Conservation (phyloP, 2,329 filamentous ascomycete species). For the Parafenestella ontariensis region DNA sequence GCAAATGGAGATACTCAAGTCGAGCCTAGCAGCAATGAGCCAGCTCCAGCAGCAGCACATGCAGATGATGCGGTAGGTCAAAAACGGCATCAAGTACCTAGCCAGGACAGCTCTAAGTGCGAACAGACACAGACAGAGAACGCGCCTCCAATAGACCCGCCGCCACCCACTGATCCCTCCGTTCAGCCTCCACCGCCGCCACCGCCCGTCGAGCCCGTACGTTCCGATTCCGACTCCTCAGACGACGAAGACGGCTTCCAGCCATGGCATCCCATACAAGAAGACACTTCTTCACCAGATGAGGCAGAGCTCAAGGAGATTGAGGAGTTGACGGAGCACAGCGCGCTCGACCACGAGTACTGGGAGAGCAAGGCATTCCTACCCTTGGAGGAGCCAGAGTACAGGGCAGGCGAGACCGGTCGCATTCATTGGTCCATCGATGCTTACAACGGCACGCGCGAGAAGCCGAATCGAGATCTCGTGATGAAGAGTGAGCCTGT, state of each 20-base stretch:
- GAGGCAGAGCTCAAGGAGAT: constrained; percentile 67
- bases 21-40: constrained; percentile 14
- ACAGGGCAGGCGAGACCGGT: constrained; percentile 60
- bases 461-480: constrained; percentile 64
- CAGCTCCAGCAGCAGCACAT: constrained; percentile 6
- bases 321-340: constrained; percentile 58
- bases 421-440: constrained; percentile 66
- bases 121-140: constrained; percentile 20
- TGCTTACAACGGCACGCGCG: constrained; percentile 66
- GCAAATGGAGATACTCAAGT: constrained; percentile 14
- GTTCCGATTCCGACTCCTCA: constrained; percentile 43
- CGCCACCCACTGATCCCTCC: constrained; percentile 28
- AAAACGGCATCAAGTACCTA: neutral
- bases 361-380: constrained; percentile 66
- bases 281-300: constrained; percentile 63
- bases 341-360: constrained; percentile 64
- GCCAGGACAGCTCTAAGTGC: constrained; percentile 2
- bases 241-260: constrained; percentile 47
- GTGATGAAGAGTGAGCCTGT: constrained; percentile 66
- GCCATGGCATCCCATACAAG: constrained; percentile 61
- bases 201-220: constrained; percentile 38
- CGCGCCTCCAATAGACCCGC: constrained; percentile 27
- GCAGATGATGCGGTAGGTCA: constrained; percentile 23
- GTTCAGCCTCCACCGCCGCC: constrained; percentile 41
- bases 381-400: constrained; percentile 65